Base-by-base conservation (phyloP, 768 basidiomycete species). In the Tylopilus sp. region DNA sequence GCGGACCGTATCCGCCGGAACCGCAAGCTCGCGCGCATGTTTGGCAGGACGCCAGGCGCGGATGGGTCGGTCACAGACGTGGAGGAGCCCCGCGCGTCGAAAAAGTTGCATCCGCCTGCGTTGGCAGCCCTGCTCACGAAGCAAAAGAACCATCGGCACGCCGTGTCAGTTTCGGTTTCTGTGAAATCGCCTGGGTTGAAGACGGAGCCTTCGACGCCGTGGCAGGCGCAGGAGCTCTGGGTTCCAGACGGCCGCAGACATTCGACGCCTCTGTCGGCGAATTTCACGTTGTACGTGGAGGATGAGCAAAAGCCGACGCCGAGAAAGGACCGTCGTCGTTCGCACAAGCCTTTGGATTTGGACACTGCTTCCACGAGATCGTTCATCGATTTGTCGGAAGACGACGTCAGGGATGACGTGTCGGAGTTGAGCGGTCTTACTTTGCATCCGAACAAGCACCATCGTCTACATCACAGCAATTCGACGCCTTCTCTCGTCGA, bases 11-110 rank as follows among this genome's bases (percentile, higher is more conserved):
- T 92, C 29, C 76, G 82, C 49, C 86, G 85, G 60, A 81, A 84
- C 46, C 83, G 86, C 61, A 93, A 93, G 68, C 79, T 92, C 44
- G 77, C 86, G n/a, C 84, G 85, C 56, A 72, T 92, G n/a, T 85
- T 92, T 50, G 90, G 90, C 37, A 77, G 82, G 67, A 81, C 77
- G 4, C 87, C 86, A 4, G 76, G 72, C 6, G 71, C 75, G 5
- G 78, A 79, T 11, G 71, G 67, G 7, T 56, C 67, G 1, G 13
- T 38, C 1, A 26, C 68, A 58, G 52, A 68, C 13, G 6, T 19
- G 4, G 57, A 76, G 63, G 62, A 71, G 65, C 45, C 43, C 6
- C 61, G 61, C 11, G 4, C 19, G 22, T 48, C 45, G 8, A 71
- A 57, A 28, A 71, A 57, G 33, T 50, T 56, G 26, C 62, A 63